Evolutionary conservation across 768 basidiomycete genomes (phyloP), one percentile per base, ranked within the genome.

Genomic region (Naganishia kalamii): DNA sequence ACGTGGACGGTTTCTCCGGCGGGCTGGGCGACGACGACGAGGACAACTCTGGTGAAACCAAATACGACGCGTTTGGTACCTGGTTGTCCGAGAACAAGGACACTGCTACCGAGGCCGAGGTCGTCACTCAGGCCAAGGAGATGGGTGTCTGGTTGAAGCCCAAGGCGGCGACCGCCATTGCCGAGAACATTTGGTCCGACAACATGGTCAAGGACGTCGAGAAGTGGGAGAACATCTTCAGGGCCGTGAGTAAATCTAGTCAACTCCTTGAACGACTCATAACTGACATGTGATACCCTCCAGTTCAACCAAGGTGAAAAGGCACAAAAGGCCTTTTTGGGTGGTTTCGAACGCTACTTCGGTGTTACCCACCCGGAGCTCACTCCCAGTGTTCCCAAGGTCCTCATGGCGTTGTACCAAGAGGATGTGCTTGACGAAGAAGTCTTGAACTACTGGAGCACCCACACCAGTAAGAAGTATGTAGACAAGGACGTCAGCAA

Each of bases 401-500:
- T 96, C 69, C 83, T 99, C 66, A 97, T 98, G 93, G 85, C 79
- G 13, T 84, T 96, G 71, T 99, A 97, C 78, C 92, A 98, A 78
- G 84, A 81, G 43, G 96, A 98, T 70, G 81, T 98, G 19, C 80
- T 99, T 60, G 92, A 97, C 7, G 96, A 99, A 77, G 91, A 90
- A 27, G 83, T 94, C 6, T 82, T 93, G 54, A 85, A 82, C 11
- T 86, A 92, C 68, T 97, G 92, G 94, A 92, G 92, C 10, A 94
- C 90, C 4, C 92, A 94, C 71, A 90, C 92, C 75, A 90, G 88
- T 80, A 94, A 89, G 83, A 96, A 97, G 81, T 94, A 91, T 74
- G 89, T 92, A 48, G 90, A 94, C 79, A 92, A 88, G 80, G 92
- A 97, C 29, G 88, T 85, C 49, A 89, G 88, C 78, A 98, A 97